Percentiles rank a stretch among this genome's conserved stretches.
These are phyloP conservation scores for Pleurostoma richardsiae DNA, from an alignment of 2,329 filamentous ascomycete species.

Conservation along the genomic window DNA sequence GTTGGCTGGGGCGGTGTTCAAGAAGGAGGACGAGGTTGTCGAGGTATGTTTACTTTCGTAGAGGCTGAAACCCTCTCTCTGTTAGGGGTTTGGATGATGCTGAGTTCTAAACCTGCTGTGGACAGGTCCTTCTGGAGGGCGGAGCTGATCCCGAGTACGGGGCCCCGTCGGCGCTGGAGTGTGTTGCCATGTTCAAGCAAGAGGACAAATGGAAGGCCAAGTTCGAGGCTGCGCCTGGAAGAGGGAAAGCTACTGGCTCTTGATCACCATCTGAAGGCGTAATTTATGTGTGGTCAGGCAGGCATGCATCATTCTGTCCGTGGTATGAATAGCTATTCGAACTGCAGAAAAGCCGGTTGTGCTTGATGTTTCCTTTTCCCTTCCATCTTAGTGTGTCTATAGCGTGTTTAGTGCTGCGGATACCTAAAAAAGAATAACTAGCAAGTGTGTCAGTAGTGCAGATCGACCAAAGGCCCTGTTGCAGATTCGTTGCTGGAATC, in stretches of 20 bases:
- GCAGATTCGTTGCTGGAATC: too few species aligned
- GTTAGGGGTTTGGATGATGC: not conserved
- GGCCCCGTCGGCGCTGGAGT: conserved; percentile 41
- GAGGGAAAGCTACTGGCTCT: conserved; percentile 29
- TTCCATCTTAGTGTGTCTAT: too few species aligned
- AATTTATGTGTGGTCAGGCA: too few species aligned
- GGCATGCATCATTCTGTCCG: too few species aligned
- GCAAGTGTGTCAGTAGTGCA: too few species aligned
- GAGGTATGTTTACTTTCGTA: conserved; percentile 30
- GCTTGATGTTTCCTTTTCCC: too few species aligned
- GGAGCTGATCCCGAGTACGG: conserved; percentile 51
- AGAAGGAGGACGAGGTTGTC: conserved; percentile 61
- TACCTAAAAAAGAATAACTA: too few species aligned
- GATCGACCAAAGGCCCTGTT: too few species aligned
- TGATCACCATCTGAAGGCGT: too few species aligned
- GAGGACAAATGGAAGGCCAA: conserved; percentile 42
- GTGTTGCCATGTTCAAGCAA: conserved; percentile 47
- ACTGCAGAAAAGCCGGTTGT: too few species aligned
- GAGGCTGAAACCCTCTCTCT: not conserved
- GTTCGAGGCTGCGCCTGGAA: conserved; percentile 43
- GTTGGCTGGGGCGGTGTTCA: conserved; percentile 68
- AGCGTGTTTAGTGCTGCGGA: too few species aligned
- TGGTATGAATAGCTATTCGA: too few species aligned
- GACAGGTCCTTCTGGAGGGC: conserved; percentile 40
- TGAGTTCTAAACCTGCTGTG: not conserved